Base-by-base conservation (phyloP, 75 land plant species). In the Cryptomeria japonica region DNA sequence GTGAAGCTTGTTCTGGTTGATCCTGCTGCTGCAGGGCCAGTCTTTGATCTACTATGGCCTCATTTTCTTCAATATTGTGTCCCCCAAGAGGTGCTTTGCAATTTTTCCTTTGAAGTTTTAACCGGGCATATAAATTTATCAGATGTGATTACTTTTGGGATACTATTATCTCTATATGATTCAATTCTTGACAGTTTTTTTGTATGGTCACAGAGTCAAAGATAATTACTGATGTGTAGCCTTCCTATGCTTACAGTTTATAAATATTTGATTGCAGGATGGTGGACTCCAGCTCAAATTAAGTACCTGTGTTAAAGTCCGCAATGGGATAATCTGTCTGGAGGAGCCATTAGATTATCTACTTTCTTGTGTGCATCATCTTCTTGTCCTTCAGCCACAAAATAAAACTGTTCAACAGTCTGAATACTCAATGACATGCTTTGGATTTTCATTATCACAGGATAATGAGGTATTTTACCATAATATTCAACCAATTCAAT, bases 291-390 rank as follows among this genome's bases (percentile, higher is more conserved):
- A 41, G 31, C 91, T 97, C 84, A 86, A 87, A 22, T 47, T 96
- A 1, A 87, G 86, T 51, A 79, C 38, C 49, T 97, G 99, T 87
- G 88, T 95, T 37, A 93, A 89, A 91, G 32, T 89, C 39, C 94
- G 87, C 49, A 90, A 90, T 90, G 94, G 91, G 22, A 93, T 72
- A 87, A 85, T 89, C 41, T 84, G 86, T 77, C 68, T 97, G 76
- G 93, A 92, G 76, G 99, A 97, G 86, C 99, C 99, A 79, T 80
- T 97, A 79, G 97, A 96, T 91, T 89, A 91, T 86, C 92, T 97
- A 28, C 87, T 97, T 32, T 94, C 87, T 14, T 95, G 96, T 82
- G 83, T 96, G 31, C 93, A 92, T 84, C 92, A 92, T 89, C 91
- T 97, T 89, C 92, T 96, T 78, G 80, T 93, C 51, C 95, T 96